Conservation (phyloP, 2,329 filamentous ascomycete species). For the Teratosphaeria destructans region DNA sequence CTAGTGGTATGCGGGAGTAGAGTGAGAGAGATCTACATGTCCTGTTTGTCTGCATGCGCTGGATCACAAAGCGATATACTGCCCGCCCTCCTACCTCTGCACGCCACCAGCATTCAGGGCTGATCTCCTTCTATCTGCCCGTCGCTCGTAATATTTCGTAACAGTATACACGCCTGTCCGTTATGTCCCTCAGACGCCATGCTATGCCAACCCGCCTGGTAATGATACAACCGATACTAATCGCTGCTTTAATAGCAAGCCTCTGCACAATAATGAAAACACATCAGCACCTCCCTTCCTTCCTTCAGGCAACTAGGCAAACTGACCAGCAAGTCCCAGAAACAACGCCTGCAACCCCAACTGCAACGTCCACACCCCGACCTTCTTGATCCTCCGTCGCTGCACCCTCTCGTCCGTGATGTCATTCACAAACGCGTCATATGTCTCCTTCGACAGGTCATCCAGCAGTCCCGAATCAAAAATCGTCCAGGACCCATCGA, state of each 20-base stretch:
- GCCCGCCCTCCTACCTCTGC: neutral
- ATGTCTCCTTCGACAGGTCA: constrained; percentile 85
- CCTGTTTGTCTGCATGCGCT: neutral
- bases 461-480: constrained; percentile 92
- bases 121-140: neutral
- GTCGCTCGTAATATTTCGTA: neutral
- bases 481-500: constrained; percentile 89
- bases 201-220: neutral
- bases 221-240: neutral
- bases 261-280: neutral
- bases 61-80: neutral
- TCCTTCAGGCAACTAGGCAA: constrained; percentile 34
- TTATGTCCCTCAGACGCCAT: neutral
- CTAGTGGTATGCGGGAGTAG: no score
- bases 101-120: neutral
- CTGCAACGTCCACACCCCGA: constrained; percentile 91
- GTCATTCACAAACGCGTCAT: constrained; percentile 84
- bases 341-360: constrained; percentile 88
- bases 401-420: constrained; percentile 84
- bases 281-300: neutral
- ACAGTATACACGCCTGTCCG: neutral
- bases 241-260: neutral
- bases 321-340: constrained; percentile 83
- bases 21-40: neutral
- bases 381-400: constrained; percentile 81